phyloP scores from a whole-genome alignment of 2,329 filamentous ascomycete genomes.

The Ramichloridium luteum region DNA sequence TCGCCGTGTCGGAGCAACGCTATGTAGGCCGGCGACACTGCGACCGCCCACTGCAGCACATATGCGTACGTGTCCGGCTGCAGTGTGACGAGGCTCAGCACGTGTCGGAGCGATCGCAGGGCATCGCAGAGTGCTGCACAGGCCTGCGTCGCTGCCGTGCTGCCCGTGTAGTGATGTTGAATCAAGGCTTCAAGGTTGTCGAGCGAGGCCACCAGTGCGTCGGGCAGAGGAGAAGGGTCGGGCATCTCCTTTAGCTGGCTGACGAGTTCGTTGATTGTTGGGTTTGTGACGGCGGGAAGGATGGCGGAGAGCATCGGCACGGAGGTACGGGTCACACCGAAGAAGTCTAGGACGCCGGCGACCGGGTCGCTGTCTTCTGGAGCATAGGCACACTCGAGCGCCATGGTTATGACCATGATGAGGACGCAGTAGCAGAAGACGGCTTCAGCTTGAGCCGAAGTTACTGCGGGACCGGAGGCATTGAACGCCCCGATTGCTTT shows the following conservation, averaged over 20 bases:
- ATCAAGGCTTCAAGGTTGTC: too few relatives aligned
- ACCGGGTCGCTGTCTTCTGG: slow-evolving; percentile 2
- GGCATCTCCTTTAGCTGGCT: too few relatives aligned
- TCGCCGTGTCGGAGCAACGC: slow-evolving; percentile 9
- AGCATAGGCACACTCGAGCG: slow-evolving; percentile 5
- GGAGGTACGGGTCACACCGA: slow-evolving; percentile 6
- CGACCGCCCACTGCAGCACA: slow-evolving; percentile 12
- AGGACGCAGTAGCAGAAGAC: slow-evolving; percentile 8
- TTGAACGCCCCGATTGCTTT: slow-evolving; percentile 9
- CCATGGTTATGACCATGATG: slow-evolving; percentile 6
- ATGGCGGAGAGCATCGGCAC: slow-evolving; percentile 5
- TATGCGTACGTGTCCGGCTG: slow-evolving; percentile 13
- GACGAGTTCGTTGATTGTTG: too few relatives aligned
- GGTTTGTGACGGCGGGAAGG: too few relatives aligned
- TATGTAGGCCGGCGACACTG: slow-evolving; percentile 10
- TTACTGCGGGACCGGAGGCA: slow-evolving; percentile 3
- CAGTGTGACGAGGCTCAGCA: slow-evolving; percentile 11
- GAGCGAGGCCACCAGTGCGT: too few relatives aligned
- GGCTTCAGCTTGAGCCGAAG: slow-evolving; percentile 5
- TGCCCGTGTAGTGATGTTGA: too few relatives aligned
- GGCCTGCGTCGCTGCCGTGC: too few relatives aligned
- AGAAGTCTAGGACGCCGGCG: slow-evolving; percentile 4
- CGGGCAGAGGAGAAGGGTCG: too few relatives aligned
- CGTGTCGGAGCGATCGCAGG: slow-evolving; percentile 9
- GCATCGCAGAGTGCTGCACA: slow-evolving; percentile 12